Evolutionary conservation across 2,329 filamentous ascomycete species (phyloP), one percentile per base, ranked within the genome.

Genomic region (Aspergillus sergii): DNA sequence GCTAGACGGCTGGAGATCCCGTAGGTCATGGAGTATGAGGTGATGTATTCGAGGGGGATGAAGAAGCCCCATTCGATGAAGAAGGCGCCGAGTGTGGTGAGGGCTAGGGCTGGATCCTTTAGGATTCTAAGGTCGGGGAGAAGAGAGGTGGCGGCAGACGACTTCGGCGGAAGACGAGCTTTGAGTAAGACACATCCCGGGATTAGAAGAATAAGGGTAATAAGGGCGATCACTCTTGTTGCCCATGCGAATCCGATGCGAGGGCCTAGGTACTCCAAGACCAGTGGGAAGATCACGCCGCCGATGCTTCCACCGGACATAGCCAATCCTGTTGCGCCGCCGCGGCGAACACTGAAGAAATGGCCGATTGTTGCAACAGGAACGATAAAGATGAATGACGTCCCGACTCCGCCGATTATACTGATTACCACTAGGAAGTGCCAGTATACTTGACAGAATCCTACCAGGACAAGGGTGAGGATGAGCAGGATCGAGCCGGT

Each of bases 371-470:
- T 61, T 0, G 67, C 64, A 5, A 71, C 59, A 14, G 70, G 68
- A 3, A 72, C 76, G 3, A 76, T 80, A 30, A 78, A 76, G 46
- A 80, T 67, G 62, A 80, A 72, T 0, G 78, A 78, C 1, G 73
- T 74, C 0, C 76, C 72, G 1, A 78, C 66, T 0, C 79, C 81
- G 14, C 75, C 77, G 0, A 82, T 63, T 2, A 82, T 64, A 1
- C 77, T 75, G 55, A 76, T 76, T 16, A 73, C 76, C 1, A 82
- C 67, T 6, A 82, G 68, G 63, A 82, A 78, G 39, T 82, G 81
- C 73, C 76, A 83, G 66, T 78, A 82, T n/a, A 69, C 69, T 60
- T 48, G 51, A 56, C 63, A 64, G 32, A 66, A 64, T 2, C 66
- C 66, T 4, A 65, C 10, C 7, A 50, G 14, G 36, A 66, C 32